Evolutionary conservation across 1,139 yeast genomes (phyloP).

Genomic region (Scheffersomyces parashehatae): DNA sequence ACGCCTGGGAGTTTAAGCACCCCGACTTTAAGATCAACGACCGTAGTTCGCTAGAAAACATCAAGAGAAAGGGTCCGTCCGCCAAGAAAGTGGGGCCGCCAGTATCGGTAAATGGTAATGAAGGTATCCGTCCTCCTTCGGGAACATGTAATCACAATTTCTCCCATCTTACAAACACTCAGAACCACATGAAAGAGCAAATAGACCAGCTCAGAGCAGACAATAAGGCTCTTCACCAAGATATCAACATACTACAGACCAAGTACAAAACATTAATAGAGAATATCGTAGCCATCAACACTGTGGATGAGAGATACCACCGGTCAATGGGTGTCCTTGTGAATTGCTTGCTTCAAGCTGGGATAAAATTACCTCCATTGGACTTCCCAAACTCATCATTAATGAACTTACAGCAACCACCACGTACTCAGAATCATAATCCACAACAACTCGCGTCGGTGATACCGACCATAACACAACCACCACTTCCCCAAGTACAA

Average conservation of each 20-base stretch:
- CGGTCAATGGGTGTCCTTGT: conserved; percentile 52
- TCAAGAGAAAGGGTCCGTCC: conserved; percentile 76
- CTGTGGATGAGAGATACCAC: conserved; percentile 56
- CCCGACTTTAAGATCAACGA: conserved; percentile 81
- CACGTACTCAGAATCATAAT: conserved; percentile 6
- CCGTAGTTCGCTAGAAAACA: conserved; percentile 69
- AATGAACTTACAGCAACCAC: conserved; percentile 22
- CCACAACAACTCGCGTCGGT: conserved; percentile 9
- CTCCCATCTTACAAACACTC: conserved; percentile 8
- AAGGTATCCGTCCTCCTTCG: conserved; percentile 12
- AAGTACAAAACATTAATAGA: conserved; percentile 69
- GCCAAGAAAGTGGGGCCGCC: conserved; percentile 32
- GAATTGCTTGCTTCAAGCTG: conserved; percentile 53
- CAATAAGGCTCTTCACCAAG: conserved; percentile 40
- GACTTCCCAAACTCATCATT: conserved; percentile 51
- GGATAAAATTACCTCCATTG: conserved; percentile 66
- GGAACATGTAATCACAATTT: conserved; percentile 8
- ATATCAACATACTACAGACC: conserved; percentile 46
- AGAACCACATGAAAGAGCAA: conserved; percentile 39
- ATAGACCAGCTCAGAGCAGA: conserved; percentile 44
- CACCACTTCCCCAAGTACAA: conserved; percentile 5
- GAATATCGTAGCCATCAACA: conserved; percentile 55
- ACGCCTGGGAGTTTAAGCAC: conserved; percentile 94
- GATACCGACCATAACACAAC: conserved; percentile 3
- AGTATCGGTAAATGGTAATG: conserved; percentile 5